A percentile compares a stretch with the other conserved stretches of the same genome.
Conservation (phyloP, 352 stramenopile genomes). For the Globisporangium middletonii region DNA sequence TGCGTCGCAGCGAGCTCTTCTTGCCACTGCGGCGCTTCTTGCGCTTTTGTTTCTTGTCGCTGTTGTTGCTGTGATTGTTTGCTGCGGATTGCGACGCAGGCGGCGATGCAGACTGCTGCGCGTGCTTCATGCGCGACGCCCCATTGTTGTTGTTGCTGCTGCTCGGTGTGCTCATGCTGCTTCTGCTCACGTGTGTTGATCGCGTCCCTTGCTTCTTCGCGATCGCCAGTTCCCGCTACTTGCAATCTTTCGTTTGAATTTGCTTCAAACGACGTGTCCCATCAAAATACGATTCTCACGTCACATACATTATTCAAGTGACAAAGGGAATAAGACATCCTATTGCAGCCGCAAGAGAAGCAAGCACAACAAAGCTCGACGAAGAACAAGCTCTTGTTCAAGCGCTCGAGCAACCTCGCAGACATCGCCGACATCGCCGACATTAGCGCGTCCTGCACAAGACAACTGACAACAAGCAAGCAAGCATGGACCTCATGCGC, state of each 20-base stretch:
- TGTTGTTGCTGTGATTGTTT: slow-evolving; percentile 7
- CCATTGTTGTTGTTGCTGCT: slow-evolving; percentile 1
- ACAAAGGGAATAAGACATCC: too few relatives aligned
- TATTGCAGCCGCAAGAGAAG: too few relatives aligned
- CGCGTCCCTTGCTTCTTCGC: background rate
- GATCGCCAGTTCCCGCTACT: too few relatives aligned
- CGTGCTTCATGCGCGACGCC: slow-evolving; percentile 9
- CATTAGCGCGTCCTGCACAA: background rate
- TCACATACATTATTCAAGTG: too few relatives aligned
- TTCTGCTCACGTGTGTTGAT: background rate
- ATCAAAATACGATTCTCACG: too few relatives aligned
- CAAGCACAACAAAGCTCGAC: too few relatives aligned
- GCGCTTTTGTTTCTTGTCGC: slow-evolving; percentile 7
- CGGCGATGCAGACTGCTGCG: background rate
- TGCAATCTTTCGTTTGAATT: too few relatives aligned
- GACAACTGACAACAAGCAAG: too few relatives aligned
- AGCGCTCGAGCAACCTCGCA: too few relatives aligned
- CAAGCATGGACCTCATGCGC: slow-evolving; percentile 15
- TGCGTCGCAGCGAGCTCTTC: slow-evolving; percentile 31
- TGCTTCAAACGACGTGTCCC: too few relatives aligned
- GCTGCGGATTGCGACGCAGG: slow-evolving; percentile 3
- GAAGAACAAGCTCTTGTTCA: background rate
- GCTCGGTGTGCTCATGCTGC: slow-evolving; percentile 3
- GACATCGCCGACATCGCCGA: too few relatives aligned
- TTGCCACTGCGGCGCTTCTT: slow-evolving; percentile 14